Percentiles rank a stretch among this genome's conserved stretches.
Evolutionary conservation across 2,329 filamentous ascomycete species (phyloP).

Genomic region (Phaeosphaeria sp.): DNA sequence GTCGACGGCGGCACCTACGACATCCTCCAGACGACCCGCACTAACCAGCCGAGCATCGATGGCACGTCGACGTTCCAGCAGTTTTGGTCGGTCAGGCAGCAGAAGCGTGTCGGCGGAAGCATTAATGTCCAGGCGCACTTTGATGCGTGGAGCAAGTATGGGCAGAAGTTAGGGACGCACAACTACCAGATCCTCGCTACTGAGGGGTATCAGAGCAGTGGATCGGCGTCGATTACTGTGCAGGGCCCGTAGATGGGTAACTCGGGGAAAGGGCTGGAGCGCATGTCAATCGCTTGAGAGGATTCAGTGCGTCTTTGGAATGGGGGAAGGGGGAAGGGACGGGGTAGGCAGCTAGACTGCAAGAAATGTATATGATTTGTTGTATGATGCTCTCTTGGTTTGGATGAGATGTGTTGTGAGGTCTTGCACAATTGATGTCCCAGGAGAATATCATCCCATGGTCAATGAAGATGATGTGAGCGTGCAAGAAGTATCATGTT

Average conservation of each 20-base stretch:
- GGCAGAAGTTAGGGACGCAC: conserved; percentile 57
- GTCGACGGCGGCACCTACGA: conserved; percentile 62
- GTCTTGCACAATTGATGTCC: too few species aligned
- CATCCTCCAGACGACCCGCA: conserved; percentile 58
- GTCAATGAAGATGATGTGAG: too few species aligned
- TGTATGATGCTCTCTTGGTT: too few species aligned
- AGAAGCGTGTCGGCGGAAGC: conserved; percentile 59
- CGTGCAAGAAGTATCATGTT: too few species aligned
- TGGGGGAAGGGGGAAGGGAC: not conserved
- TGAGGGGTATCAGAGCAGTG: conserved; percentile 61
- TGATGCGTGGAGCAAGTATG: conserved; percentile 59
- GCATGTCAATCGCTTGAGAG: not conserved
- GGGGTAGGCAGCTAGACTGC: not conserved
- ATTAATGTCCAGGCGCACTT: conserved; percentile 61
- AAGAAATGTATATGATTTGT: not conserved
- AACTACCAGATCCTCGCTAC: conserved; percentile 64
- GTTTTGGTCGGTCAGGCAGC: conserved; percentile 61
- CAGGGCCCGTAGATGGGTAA: not conserved
- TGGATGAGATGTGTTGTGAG: too few species aligned
- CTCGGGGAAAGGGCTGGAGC: not conserved
- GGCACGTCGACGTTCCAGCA: conserved; percentile 63
- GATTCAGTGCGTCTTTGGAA: not conserved
- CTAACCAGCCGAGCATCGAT: conserved; percentile 61
- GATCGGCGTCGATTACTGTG: conserved; percentile 58
- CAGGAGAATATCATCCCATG: too few species aligned